Base-by-base conservation (phyloP, 2,329 filamentous ascomycete genomes). In the Colletotrichum australisinense region DNA sequence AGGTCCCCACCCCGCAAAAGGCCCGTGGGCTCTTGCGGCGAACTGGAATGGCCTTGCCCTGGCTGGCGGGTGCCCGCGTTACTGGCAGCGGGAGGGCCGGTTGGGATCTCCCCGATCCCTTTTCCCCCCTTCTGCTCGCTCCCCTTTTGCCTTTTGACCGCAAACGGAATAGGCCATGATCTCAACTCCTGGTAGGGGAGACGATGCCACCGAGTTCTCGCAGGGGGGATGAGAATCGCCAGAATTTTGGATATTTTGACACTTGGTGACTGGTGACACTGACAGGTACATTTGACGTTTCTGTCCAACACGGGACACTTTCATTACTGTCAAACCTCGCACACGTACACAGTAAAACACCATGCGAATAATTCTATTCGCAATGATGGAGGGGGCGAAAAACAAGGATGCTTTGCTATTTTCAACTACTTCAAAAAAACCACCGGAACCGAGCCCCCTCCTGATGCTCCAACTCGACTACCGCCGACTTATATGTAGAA, bases 31-130 rank as follows among this genome's bases (percentile, higher is more conserved):
- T 53, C 49, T 63, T 9, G 32, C 19, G n/a, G 14, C 49, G 24
- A 32, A 30, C 56, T n/a, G 56, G 53, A 28, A 26, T 38, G 60
- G 35, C 42, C 9, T 5, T 38, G 16, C 38, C 26, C 26, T 58
- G 32, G 38, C 38, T 35, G 32, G 16, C 38, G 28, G 30, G 52
- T 65, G 63, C n/a, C 32, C 16, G 63, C 49, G 32, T 30, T 16
- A 32, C 38, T 63, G 49, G 58, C 66, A 35, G 56, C 63, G 69
- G 69, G 65, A 72, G 52, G 52, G 35, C 57, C 69, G 57, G 35
- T 72, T n/a, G 42, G 46, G 35, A 72, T 72, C 69, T 72, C 57
- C 57, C 56, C 69, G 69, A 72, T 55, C 19, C 66, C 35, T 19
- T 42, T 42, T 14, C 2, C 38, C 38, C 9, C 56, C 24, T 22